Percentiles rank a stretch among this genome's conserved stretches.
Conservation (phyloP, 148 eudicot species). For the Chenopodium suecicum region DNA sequence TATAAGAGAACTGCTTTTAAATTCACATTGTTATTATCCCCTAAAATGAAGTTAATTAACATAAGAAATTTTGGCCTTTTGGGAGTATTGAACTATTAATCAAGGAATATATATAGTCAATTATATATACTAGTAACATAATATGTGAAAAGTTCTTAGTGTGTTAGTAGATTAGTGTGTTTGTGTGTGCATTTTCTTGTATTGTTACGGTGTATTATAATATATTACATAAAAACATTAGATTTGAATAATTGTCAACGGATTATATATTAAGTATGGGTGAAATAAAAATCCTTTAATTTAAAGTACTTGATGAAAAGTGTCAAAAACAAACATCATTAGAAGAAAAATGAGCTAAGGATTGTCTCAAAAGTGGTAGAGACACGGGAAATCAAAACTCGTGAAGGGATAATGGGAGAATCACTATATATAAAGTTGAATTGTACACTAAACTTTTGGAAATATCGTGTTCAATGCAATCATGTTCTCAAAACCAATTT, state of each 20-base stretch:
- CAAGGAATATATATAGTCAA: too few species aligned
- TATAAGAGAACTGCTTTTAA: neutral
- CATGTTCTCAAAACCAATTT: neutral
- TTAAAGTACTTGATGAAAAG: too few species aligned
- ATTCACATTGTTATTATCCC: neutral
- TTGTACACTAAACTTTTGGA: neutral
- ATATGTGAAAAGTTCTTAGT: too few species aligned
- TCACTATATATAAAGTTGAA: neutral
- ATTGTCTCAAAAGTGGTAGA: neutral
- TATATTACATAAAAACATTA: too few species aligned
- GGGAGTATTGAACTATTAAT: too few species aligned
- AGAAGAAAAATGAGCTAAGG: neutral
- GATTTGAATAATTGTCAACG: too few species aligned
- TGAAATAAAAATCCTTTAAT: neutral
- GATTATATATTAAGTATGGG: neutral
- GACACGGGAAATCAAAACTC: slow-evolving; percentile 2
- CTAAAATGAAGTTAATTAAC: neutral
- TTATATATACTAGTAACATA: too few species aligned
- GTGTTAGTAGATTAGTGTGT: too few species aligned
- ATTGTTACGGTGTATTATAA: too few species aligned
- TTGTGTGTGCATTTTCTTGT: too few species aligned
- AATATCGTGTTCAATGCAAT: neutral
- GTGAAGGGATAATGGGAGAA: neutral
- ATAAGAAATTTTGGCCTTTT: too few species aligned
- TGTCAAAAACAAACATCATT: too few species aligned